These are phyloP conservation scores for Arabidopsis suecica DNA, from an alignment of 345 rosid species.

Conservation along the genomic window DNA sequence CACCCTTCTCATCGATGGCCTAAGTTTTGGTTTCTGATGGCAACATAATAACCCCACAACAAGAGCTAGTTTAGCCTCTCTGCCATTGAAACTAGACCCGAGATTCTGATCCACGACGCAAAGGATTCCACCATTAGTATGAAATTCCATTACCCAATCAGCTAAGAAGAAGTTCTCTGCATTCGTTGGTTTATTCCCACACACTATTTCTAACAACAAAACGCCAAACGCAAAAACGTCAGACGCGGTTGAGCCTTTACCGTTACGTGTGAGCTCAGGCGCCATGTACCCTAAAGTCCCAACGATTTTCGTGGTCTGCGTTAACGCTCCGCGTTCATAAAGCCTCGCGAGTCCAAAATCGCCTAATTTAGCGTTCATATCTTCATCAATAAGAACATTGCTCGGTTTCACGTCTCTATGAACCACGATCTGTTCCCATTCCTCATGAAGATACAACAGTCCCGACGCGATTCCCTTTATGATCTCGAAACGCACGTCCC, in stretches of 20 bases:
- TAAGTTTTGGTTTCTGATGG: conserved; percentile 25
- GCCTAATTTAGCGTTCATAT: conserved; percentile 50
- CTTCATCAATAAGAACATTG: conserved; percentile 41
- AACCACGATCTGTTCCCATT: conserved; percentile 45
- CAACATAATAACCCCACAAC: conserved; percentile 43
- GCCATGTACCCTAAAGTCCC: conserved; percentile 78
- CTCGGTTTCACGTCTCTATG: conserved; percentile 48
- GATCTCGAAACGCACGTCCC: conserved; percentile 42
- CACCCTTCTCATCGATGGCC: conserved; percentile 44
- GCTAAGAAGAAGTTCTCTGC: conserved; percentile 46
- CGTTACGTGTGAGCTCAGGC: conserved; percentile 61
- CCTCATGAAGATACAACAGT: conserved; percentile 42
- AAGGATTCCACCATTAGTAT: conserved; percentile 47
- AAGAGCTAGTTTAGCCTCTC: conserved; percentile 33
- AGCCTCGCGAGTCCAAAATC: conserved; percentile 74
- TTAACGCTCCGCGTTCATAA: conserved; percentile 54
- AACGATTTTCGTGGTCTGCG: conserved; percentile 56
- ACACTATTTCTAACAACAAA: conserved; percentile 57
- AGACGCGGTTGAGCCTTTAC: conserved; percentile 58
- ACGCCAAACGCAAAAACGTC: conserved; percentile 69
- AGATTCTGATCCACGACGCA: conserved; percentile 52
- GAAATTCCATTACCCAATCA: conserved; percentile 57
- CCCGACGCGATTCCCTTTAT: conserved; percentile 40
- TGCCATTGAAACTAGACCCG: conserved; percentile 33
- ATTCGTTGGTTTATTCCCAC: conserved; percentile 50